Evolutionary conservation across 108 stramenopile species (phyloP).

Genomic region (Cylindrotheca closterium): DNA sequence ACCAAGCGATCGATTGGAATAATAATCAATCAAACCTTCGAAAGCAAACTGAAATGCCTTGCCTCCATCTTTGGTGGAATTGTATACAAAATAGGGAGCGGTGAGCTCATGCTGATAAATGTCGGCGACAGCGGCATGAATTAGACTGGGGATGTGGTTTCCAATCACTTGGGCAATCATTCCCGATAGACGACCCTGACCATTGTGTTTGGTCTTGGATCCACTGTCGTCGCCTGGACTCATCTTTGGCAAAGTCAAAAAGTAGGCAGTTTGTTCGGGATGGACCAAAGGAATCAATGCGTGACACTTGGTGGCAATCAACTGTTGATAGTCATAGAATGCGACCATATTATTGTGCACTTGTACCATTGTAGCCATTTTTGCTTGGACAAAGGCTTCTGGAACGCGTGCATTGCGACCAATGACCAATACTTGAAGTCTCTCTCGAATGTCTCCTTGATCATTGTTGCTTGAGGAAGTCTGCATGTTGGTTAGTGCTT

Average conservation of each 20-base stretch:
- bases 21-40: no score
- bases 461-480: no score
- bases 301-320: constrained; percentile 1
- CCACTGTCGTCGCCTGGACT: no score
- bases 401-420: constrained; percentile 4
- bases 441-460: no score
- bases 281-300: constrained; percentile 4
- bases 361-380: background rate
- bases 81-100: constrained; percentile 8
- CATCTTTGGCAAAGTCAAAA: no score
- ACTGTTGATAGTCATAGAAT: constrained; percentile 5
- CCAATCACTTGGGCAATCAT: constrained; percentile 7
- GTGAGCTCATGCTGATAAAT: constrained; percentile 5
- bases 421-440: constrained; percentile 5
- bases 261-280: constrained; percentile 1
- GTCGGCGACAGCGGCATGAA: constrained; percentile 3
- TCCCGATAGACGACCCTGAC: constrained; percentile 1
- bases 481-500: background rate
- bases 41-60: no score
- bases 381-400: background rate
- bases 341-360: background rate
- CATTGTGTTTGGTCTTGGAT: background rate
- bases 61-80: background rate
- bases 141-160: background rate
- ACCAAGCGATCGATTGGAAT: no score